Evolutionary conservation across 1,139 yeast species (phyloP).

Genomic region (Kurtzmaniella quercitrusa): DNA sequence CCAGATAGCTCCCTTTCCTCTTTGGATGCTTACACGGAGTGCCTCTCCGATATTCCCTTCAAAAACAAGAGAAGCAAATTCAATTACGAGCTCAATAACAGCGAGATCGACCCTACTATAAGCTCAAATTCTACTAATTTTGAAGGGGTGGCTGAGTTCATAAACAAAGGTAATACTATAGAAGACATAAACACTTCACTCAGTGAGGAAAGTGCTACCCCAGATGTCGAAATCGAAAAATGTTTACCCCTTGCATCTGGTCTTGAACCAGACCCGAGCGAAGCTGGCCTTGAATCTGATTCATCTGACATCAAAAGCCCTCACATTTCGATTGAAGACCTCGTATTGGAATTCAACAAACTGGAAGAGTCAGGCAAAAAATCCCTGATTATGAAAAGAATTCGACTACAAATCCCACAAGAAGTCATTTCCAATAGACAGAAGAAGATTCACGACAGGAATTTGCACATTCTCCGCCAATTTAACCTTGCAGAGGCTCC

Average conservation of each 20-base stretch:
- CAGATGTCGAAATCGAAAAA: neutral
- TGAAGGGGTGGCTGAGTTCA: neutral
- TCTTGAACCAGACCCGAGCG: neutral
- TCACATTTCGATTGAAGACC: constrained; percentile 23
- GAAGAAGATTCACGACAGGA: constrained; percentile 18
- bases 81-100: neutral
- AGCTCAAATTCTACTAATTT: neutral
- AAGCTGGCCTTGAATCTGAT: no score
- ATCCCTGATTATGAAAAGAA: constrained; percentile 1
- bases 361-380: neutral
- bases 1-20: neutral
- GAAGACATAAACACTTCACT: neutral
- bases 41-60: neutral
- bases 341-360: constrained; percentile 12
- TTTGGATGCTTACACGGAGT: neutral
- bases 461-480: constrained; percentile 25
- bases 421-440: constrained; percentile 18
- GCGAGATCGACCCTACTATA: neutral
- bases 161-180: neutral
- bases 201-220: neutral
- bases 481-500: constrained; percentile 37
- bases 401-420: constrained; percentile 5
- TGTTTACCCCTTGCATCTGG: neutral
- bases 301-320: neutral
- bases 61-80: neutral